Percentiles rank a stretch among this genome's conserved stretches.
Conservation (phyloP, 768 basidiomycete species). For the Lepiota brunneoincarnata region DNA sequence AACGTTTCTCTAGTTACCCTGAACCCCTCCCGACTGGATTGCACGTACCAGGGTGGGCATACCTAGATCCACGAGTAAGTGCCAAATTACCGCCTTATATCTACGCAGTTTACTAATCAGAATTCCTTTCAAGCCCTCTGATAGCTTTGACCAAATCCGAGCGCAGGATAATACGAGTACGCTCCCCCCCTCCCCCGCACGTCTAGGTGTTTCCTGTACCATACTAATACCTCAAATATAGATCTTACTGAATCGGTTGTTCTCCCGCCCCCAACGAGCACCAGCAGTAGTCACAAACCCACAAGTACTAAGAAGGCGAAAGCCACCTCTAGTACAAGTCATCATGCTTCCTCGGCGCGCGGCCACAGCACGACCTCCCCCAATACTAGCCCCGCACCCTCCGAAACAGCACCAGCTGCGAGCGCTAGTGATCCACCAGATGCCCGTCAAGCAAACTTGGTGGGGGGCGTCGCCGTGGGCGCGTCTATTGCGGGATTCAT, state of each 20-base stretch:
- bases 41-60: constrained; percentile 62
- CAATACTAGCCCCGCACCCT: background rate
- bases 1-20: constrained; percentile 36
- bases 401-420: background rate
- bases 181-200: background rate
- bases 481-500: background rate
- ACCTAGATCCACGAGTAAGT: constrained; percentile 45
- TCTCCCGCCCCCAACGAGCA: background rate
- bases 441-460: background rate
- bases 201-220: background rate
- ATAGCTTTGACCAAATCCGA: constrained; percentile 3
- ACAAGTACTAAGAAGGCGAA: background rate
- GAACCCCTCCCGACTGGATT: constrained; percentile 44
- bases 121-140: background rate
- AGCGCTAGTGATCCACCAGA: background rate
- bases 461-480: background rate
- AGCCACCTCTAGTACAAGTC: background rate
- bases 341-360: background rate
- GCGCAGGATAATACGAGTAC: constrained; percentile 2
- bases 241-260: constrained; percentile 6
- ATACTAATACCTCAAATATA: background rate
- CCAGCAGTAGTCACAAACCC: background rate
- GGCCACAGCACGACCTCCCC: background rate
- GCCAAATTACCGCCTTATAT: too few species aligned
- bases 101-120: background rate